Conservation (phyloP, 305 asterid genomes). For the Monarda citriodora region DNA sequence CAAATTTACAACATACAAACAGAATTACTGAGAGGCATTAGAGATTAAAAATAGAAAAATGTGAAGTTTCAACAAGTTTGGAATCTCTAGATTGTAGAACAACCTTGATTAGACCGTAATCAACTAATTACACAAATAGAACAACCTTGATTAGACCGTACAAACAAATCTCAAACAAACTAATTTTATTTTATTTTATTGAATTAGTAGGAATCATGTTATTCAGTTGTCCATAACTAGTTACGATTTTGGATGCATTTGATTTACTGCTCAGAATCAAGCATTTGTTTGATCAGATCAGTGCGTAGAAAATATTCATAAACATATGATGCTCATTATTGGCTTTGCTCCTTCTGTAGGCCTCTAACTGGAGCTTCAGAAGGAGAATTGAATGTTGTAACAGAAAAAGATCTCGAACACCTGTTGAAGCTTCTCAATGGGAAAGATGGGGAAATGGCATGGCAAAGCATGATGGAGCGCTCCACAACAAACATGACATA, state of each 20-base stretch:
- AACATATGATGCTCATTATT: constrained; percentile 15
- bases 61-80: neutral
- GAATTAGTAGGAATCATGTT: neutral
- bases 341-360: constrained; percentile 35
- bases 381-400: constrained; percentile 44
- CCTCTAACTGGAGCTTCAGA: constrained; percentile 42
- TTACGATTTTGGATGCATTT: neutral
- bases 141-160: too few relatives aligned
- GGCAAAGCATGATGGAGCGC: constrained; percentile 97
- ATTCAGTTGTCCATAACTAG: constrained; percentile 4
- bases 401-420: constrained; percentile 83
- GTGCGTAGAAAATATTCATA: neutral
- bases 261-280: neutral
- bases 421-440: constrained; percentile 67
- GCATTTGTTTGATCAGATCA: constrained; percentile 2
- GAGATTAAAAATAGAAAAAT: neutral
- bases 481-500: constrained; percentile 77
- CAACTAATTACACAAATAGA: too few relatives aligned
- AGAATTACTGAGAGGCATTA: neutral
- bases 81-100: neutral
- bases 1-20: neutral
- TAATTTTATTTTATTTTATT: too few relatives aligned
- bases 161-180: too few relatives aligned
- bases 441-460: constrained; percentile 73
- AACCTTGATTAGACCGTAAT: too few relatives aligned